Evolutionary conservation across 78 protist species (phyloP).

Genomic region (Isochrysis galbana): DNA sequence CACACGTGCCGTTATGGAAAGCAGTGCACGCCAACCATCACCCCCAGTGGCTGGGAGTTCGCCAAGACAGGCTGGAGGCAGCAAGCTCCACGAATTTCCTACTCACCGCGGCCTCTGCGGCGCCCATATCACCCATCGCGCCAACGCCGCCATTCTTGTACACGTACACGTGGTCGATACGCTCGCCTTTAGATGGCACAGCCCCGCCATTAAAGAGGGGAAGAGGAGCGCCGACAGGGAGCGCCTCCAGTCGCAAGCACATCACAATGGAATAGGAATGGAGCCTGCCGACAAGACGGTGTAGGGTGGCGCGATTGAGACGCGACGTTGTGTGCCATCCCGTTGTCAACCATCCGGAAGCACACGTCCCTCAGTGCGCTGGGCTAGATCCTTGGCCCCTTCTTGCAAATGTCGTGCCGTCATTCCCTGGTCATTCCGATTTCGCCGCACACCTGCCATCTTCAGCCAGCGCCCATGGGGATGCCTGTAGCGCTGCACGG

Average conservation of each 20-base stretch:
- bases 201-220: not conserved
- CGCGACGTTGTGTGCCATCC: too few species aligned
- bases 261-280: not conserved
- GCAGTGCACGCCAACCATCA: not conserved
- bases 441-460: too few species aligned
- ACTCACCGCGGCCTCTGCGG: not conserved
- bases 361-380: too few species aligned
- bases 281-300: too few species aligned
- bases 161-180: not conserved
- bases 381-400: too few species aligned
- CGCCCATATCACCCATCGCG: conserved; percentile 3
- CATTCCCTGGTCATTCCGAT: too few species aligned
- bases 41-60: not conserved
- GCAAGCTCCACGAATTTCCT: not conserved
- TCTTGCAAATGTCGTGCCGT: too few species aligned
- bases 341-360: too few species aligned
- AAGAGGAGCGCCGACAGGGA: not conserved
- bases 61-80: not conserved
- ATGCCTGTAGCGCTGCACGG: not conserved
- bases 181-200: not conserved
- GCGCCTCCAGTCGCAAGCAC: not conserved
- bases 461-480: not conserved
- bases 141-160: conserved; percentile 44
- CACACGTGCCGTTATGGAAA: not conserved
- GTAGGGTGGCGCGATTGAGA: too few species aligned